phyloP scores from a whole-genome alignment of 257 asterid genomes.

The Solanum appendiculatum region DNA sequence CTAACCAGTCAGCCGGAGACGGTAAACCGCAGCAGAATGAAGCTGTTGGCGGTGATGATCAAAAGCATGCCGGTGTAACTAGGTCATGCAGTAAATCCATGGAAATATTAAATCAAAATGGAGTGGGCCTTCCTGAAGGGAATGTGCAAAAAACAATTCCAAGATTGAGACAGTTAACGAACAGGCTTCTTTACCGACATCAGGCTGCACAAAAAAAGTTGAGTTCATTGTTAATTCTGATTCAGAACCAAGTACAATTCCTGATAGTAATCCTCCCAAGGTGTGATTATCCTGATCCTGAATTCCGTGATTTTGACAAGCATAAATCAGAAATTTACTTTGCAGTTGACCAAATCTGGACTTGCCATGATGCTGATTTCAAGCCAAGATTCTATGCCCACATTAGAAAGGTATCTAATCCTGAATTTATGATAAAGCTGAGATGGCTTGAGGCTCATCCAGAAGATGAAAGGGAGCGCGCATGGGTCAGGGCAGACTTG shows the following conservation, averaged over 20 bases:
- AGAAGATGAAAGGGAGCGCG: conserved; percentile 8
- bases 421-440: conserved; percentile 35
- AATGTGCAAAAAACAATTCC: conserved; percentile 3
- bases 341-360: conserved; percentile 55
- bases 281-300: conserved; percentile 35
- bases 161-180: not conserved
- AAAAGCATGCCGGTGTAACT: conserved; percentile 4
- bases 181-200: not conserved
- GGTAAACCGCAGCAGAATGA: conserved; percentile 8
- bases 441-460: conserved; percentile 65
- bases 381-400: conserved; percentile 71
- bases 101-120: conserved; percentile 6
- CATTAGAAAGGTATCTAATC: conserved; percentile 25
- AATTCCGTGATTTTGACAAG: conserved; percentile 58
- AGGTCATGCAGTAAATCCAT: not conserved
- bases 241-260: conserved; percentile 6
- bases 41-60: conserved; percentile 4
- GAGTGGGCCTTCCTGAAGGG: conserved; percentile 12
- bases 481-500: conserved; percentile 27
- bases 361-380: conserved; percentile 51
- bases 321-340: conserved; percentile 25
- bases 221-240: conserved; percentile 31
- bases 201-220: conserved; percentile 8
- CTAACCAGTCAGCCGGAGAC: conserved; percentile 8
- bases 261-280: not conserved